These are phyloP conservation scores for Epichloe aotearoae DNA, from an alignment of 2,329 filamentous ascomycete genomes.

Conservation along the genomic window DNA sequence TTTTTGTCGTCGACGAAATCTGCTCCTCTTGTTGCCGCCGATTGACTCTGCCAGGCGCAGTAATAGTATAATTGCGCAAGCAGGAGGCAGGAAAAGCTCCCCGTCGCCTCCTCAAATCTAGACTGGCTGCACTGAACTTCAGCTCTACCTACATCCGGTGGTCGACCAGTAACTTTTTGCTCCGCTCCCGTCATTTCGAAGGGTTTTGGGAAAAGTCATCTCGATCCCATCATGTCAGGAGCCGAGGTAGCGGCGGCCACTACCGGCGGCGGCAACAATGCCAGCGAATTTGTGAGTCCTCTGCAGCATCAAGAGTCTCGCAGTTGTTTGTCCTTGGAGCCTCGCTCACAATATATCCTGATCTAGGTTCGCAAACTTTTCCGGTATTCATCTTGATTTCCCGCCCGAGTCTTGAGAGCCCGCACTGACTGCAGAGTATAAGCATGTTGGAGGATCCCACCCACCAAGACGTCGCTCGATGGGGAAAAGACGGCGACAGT, in stretches of 20 bases:
- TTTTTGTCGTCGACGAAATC: background rate
- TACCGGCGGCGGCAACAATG: constrained; percentile 53
- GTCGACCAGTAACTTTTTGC: background rate
- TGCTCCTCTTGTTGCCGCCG: background rate
- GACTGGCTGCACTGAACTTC: background rate
- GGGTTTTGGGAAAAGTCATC: background rate
- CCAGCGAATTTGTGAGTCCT: constrained; percentile 81
- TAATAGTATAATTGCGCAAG: background rate
- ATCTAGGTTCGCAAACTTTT: constrained; percentile 89
- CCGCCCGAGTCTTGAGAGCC: background rate
- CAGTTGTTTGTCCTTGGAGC: background rate
- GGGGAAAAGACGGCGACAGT: constrained; percentile 88
- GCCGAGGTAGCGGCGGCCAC: constrained; percentile 18
- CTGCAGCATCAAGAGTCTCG: background rate
- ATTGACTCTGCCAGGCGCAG: background rate
- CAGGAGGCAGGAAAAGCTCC: background rate
- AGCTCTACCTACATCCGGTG: background rate
- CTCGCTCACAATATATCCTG: background rate
- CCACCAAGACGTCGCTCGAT: constrained; percentile 84
- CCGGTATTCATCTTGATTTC: constrained; percentile 50
- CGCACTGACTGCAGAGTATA: constrained; percentile 8
- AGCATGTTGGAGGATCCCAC: constrained; percentile 87
- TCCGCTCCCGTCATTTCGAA: background rate
- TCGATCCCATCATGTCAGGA: constrained; percentile 18
- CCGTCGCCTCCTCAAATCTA: background rate